Evolutionary conservation across 805 yeast genomes (phyloP).

Genomic region (Candida corydali): DNA sequence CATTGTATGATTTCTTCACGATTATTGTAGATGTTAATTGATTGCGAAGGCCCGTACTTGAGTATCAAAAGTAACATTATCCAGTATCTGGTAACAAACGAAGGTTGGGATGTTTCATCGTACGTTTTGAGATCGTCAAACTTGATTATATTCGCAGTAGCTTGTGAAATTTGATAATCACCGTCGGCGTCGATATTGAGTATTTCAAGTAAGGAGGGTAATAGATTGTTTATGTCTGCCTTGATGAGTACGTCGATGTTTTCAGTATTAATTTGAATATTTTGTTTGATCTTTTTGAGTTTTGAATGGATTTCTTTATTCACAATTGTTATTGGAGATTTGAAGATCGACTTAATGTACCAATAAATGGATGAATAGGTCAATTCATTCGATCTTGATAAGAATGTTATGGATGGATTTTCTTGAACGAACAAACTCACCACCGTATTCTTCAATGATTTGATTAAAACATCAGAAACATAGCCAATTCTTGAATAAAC

Average conservation of each 20-base stretch:
- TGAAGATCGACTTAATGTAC: constrained; percentile 9
- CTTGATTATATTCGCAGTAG: constrained; percentile 6
- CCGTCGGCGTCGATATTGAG: constrained; percentile 1
- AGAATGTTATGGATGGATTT: constrained; percentile 15
- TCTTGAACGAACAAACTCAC: constrained; percentile 10
- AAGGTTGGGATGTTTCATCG: constrained; percentile 28
- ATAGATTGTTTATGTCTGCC: constrained; percentile 4
- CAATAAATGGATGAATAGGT: neutral
- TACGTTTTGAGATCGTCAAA: constrained; percentile 9
- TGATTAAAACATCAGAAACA: constrained; percentile 4
- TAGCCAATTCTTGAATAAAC: constrained; percentile 12
- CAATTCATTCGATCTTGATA: constrained; percentile 4
- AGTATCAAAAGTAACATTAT: constrained; percentile 43
- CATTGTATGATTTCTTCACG: constrained; percentile 53
- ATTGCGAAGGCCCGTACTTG: constrained; percentile 52
- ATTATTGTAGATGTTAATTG: constrained; percentile 43
- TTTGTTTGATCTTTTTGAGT: constrained; percentile 15
- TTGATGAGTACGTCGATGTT: constrained; percentile 24
- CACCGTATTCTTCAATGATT: constrained; percentile 8
- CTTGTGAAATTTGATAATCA: constrained; percentile 5
- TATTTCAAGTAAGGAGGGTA: neutral
- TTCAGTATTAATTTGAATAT: constrained; percentile 20
- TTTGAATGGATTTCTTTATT: constrained; percentile 23
- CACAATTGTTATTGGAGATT: constrained; percentile 19
- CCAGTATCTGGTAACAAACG: constrained; percentile 57